Conservation (phyloP, 495 filamentous ascomycete genomes). For the Amphirosellinia nigrospora region DNA sequence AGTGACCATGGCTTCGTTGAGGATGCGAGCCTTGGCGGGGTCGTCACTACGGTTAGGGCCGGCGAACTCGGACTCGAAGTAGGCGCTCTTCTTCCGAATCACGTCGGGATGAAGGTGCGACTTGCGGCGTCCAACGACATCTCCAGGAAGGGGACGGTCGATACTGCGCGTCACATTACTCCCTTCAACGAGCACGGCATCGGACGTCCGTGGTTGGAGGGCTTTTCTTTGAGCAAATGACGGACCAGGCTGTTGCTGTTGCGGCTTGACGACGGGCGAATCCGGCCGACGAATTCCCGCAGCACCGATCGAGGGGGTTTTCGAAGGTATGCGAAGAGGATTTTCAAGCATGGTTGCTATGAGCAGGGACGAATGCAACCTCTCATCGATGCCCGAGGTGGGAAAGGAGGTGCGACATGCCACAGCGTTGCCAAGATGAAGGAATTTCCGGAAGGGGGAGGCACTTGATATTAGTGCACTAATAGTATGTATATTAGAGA, state of each 20-base stretch:
- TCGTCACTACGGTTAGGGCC: conserved; percentile 37
- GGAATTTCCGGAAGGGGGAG: neutral
- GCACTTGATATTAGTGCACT: neutral
- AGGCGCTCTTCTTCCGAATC: conserved; percentile 48
- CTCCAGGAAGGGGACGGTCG: conserved; percentile 44
- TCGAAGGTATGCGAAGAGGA: neutral
- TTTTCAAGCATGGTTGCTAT: conserved; percentile 18
- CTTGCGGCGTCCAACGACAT: conserved; percentile 41
- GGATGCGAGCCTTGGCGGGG: conserved; percentile 62
- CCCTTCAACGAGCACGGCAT: conserved; percentile 47
- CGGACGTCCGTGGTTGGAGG: conserved; percentile 46
- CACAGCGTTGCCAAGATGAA: neutral
- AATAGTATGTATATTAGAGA: neutral
- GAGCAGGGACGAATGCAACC: neutral
- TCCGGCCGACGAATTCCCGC: conserved; percentile 2
- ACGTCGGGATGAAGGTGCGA: conserved; percentile 42
- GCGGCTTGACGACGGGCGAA: neutral
- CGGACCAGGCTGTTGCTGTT: conserved; percentile 5
- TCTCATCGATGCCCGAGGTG: neutral
- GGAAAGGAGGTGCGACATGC: neutral
- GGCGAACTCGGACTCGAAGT: conserved; percentile 56
- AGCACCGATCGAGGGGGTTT: neutral
- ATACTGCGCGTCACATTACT: conserved; percentile 46
- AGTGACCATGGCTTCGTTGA: conserved; percentile 72
- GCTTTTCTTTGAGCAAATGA: conserved; percentile 52